Conservation (phyloP, 441 rosid genomes). For the Macaranga tanarius region DNA sequence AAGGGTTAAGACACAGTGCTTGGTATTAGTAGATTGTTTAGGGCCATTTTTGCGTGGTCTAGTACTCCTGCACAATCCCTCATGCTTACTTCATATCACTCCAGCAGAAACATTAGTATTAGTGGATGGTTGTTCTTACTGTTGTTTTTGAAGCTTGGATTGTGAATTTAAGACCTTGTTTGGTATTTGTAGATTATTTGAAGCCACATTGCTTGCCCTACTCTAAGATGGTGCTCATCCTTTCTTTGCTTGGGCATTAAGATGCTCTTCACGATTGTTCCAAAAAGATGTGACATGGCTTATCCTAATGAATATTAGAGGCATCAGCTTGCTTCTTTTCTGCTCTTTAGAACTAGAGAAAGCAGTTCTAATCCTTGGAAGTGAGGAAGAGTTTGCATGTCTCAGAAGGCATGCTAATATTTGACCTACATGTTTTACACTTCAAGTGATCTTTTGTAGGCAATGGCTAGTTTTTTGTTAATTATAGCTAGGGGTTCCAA, state of each 20-base stretch:
- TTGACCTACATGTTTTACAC: background rate
- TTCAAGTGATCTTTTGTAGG: background rate
- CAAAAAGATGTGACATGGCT: background rate
- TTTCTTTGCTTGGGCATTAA: background rate
- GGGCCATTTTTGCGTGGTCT: too few species aligned
- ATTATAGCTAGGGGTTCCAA: too few species aligned
- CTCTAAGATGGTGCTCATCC: background rate
- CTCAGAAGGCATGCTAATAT: background rate
- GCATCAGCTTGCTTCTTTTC: background rate
- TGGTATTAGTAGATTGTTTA: background rate
- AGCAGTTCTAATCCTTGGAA: background rate
- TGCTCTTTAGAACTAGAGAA: constrained; percentile 1
- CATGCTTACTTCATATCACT: too few species aligned
- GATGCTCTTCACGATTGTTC: background rate
- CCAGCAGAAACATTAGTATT: too few species aligned
- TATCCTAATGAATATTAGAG: background rate
- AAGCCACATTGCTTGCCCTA: background rate
- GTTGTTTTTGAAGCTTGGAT: too few species aligned
- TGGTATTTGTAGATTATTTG: too few species aligned
- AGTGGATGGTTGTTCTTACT: too few species aligned
- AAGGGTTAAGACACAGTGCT: background rate
- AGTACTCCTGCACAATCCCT: too few species aligned
- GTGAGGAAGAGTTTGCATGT: background rate
- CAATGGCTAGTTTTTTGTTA: background rate
- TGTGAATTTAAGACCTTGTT: too few species aligned